Conservation (phyloP, 768 basidiomycete genomes). For the Tricholoma hemisulphureum region DNA sequence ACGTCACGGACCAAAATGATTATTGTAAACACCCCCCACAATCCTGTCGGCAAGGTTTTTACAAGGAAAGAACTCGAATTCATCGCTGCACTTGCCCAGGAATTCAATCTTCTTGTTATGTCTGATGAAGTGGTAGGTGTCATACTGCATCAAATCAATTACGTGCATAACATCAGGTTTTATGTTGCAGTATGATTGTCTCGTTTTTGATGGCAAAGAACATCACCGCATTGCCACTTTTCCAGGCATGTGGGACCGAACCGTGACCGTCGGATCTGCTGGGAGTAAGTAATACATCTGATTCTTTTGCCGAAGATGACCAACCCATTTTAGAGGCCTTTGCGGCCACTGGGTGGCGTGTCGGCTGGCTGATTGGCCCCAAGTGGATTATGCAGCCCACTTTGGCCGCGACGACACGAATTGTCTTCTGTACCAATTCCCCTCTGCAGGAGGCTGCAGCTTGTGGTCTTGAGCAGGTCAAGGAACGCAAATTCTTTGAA, state of each 20-base stretch:
- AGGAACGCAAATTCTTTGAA: conserved; percentile 71
- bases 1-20: conserved; percentile 92
- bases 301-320: not conserved
- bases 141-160: not conserved
- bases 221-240: conserved; percentile 91
- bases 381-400: conserved; percentile 79
- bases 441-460: conserved; percentile 95
- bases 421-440: conserved; percentile 94
- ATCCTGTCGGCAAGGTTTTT: conserved; percentile 98
- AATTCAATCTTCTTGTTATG: conserved; percentile 91
- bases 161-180: not conserved
- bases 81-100: conserved; percentile 85
- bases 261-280: conserved; percentile 93
- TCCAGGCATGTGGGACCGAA: conserved; percentile 99
- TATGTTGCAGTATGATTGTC: conserved; percentile 77
- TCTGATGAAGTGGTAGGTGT: conserved; percentile 90
- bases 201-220: conserved; percentile 84
- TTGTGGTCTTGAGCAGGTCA: conserved; percentile 80
- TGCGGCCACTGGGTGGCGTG: conserved; percentile 95
- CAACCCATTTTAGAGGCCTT: conserved; percentile 69
- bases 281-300: conserved; percentile 61
- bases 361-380: conserved; percentile 95
- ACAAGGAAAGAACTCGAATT: conserved; percentile 75
- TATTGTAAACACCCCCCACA: conserved; percentile 95
- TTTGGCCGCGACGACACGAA: conserved; percentile 87